Conservation (phyloP, 2,329 filamentous ascomycete genomes). For the Gaeumannomyces sp. region DNA sequence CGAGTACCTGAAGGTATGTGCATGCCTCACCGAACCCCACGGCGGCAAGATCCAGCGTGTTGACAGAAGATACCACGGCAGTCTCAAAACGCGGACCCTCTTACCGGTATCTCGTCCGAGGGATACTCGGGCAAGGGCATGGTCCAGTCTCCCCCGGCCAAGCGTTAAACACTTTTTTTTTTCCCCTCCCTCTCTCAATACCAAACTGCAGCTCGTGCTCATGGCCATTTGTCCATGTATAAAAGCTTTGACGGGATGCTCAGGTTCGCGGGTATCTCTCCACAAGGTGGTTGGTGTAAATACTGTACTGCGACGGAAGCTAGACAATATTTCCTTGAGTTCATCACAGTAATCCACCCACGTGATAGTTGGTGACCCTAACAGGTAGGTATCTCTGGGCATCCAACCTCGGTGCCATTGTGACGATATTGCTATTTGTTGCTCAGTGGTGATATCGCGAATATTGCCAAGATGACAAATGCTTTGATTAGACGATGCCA, state of each 20-base stretch:
- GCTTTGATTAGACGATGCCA: neutral
- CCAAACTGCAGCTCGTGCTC: slow-evolving; percentile 11
- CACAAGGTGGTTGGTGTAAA: slow-evolving; percentile 21
- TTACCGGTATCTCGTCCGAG: slow-evolving; percentile 75
- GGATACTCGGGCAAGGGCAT: slow-evolving; percentile 73
- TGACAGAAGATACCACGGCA: slow-evolving; percentile 32
- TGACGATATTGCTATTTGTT: too few species aligned
- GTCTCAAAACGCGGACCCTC: slow-evolving; percentile 78
- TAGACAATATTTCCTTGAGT: slow-evolving; percentile 19
- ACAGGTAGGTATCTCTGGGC: too few species aligned
- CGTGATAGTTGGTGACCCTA: too few species aligned
- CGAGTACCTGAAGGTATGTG: slow-evolving; percentile 85
- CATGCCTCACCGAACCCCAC: neutral
- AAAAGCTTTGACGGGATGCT: slow-evolving; percentile 13
- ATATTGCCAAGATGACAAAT: neutral
- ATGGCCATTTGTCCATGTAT: slow-evolving; percentile 15
- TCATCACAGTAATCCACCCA: neutral
- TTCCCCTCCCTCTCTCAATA: slow-evolving; percentile 7
- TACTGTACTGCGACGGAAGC: slow-evolving; percentile 27
- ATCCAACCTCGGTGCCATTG: too few species aligned
- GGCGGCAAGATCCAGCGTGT: neutral
- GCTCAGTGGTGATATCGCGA: too few species aligned
- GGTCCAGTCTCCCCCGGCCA: slow-evolving; percentile 63
- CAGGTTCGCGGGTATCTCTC: slow-evolving; percentile 10
- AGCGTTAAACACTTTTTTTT: slow-evolving; percentile 30